Percentiles rank a stretch among this genome's conserved stretches.
Evolutionary conservation across 2,329 filamentous ascomycete species (phyloP).

Genomic region (Alternaria ethzedia): DNA sequence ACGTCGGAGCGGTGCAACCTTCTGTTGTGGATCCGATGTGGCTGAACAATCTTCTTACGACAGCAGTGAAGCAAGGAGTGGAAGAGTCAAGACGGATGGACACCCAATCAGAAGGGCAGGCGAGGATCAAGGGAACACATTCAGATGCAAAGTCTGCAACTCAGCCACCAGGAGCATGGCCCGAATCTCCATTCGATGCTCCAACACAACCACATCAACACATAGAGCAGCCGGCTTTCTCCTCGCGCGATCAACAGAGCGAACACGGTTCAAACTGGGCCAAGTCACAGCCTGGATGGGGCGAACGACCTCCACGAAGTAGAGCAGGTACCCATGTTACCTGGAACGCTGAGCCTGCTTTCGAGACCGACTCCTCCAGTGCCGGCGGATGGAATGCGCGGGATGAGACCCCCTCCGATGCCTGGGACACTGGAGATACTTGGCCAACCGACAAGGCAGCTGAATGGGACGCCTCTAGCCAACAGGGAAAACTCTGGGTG

Average conservation of each 20-base stretch:
- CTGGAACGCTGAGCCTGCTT: slow-evolving; percentile 15
- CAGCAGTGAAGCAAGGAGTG: slow-evolving; percentile 30
- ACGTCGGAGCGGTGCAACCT: not conserved
- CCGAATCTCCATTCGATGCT: slow-evolving; percentile 16
- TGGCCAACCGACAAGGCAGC: slow-evolving; percentile 13
- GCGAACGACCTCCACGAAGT: slow-evolving; percentile 1
- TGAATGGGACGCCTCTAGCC: not conserved
- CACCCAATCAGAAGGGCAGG: not conserved
- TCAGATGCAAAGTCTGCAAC: slow-evolving; percentile 4
- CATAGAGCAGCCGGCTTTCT: not conserved
- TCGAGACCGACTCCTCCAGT: slow-evolving; percentile 14
- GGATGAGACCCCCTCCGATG: slow-evolving; percentile 17
- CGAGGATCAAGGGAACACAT: not conserved
- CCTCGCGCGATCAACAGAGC: not conserved
- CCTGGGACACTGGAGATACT: slow-evolving; percentile 28
- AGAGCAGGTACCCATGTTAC: slow-evolving; percentile 12
- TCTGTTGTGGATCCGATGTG: slow-evolving; percentile 17
- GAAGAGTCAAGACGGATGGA: slow-evolving; percentile 20
- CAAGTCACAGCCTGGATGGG: slow-evolving; percentile 4
- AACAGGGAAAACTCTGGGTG: not conserved
- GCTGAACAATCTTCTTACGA: slow-evolving; percentile 24
- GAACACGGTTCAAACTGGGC: slow-evolving; percentile 6
- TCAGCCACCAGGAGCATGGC: slow-evolving; percentile 36
- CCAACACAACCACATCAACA: not conserved
- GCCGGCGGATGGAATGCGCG: slow-evolving; percentile 16